phyloP scores from a whole-genome alignment of 331 rosid genomes.

The Dryas integrifolia region DNA sequence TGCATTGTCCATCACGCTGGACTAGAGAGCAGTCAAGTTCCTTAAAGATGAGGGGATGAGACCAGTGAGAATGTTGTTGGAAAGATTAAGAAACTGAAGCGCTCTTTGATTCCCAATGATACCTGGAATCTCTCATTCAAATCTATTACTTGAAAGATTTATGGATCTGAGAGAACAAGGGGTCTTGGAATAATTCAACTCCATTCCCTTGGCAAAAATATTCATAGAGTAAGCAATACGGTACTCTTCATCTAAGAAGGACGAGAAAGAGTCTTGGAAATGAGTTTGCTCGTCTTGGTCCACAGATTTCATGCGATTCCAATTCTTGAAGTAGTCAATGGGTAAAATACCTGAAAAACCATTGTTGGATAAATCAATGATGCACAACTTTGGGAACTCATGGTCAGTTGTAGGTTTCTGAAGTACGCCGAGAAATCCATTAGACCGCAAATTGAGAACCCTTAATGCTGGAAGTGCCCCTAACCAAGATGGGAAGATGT shows the following conservation, averaged over 20 bases:
- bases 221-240: neutral
- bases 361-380: neutral
- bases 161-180: neutral
- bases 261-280: neutral
- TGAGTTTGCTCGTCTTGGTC: neutral
- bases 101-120: constrained; percentile 9
- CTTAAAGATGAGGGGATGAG: constrained; percentile 17
- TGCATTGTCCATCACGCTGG: too few species aligned
- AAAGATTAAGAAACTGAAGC: constrained; percentile 8
- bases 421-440: neutral
- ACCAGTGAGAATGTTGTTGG: constrained; percentile 14
- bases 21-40: neutral
- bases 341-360: constrained; percentile 5
- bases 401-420: too few species aligned
- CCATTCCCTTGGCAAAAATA: constrained; percentile 2
- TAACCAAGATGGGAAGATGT: constrained; percentile 22
- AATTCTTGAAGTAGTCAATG: neutral
- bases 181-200: neutral
- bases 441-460: neutral
- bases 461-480: constrained; percentile 9
- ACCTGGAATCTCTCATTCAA: constrained; percentile 9
- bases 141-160: constrained; percentile 15
- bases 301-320: constrained; percentile 13
- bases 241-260: too few species aligned
- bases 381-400: too few species aligned